Evolutionary conservation across 83 land plant species (phyloP).

Genomic region (Thuja plicata): DNA sequence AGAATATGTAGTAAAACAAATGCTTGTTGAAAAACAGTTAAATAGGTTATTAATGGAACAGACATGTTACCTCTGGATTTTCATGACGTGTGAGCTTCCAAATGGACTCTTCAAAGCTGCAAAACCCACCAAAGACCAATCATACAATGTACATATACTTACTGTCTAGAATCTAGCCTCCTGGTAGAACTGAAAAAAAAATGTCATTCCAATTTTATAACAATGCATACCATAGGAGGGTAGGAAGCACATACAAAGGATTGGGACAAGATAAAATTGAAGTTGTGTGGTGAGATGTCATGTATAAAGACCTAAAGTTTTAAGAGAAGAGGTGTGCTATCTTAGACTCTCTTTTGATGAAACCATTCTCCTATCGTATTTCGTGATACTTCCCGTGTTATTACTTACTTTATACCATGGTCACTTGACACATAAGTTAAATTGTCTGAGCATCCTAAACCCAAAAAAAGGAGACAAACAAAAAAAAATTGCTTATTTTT

Average conservation of each 20-base stretch:
- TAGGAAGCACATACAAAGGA: background rate
- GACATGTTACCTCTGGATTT: constrained; percentile 1
- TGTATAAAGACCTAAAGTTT: background rate
- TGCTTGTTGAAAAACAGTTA: background rate
- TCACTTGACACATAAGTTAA: background rate
- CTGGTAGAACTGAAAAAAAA: background rate
- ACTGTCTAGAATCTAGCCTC: background rate
- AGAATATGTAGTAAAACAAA: background rate
- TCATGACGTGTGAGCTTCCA: constrained; percentile 3
- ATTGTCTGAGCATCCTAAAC: background rate
- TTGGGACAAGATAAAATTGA: background rate
- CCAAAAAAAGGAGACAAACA: too few relatives aligned
- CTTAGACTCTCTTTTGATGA: background rate
- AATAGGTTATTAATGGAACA: background rate
- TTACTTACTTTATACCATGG: background rate
- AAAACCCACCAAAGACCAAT: background rate
- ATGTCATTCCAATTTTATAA: background rate
- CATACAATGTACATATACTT: background rate
- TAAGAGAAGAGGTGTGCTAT: background rate
- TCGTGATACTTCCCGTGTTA: background rate
- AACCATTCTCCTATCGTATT: background rate
- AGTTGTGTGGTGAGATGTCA: background rate
- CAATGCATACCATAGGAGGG: background rate
- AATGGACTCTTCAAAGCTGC: constrained; percentile 18
- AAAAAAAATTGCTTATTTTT: too few relatives aligned